These are phyloP conservation scores for Aspergillus vadensis DNA, from an alignment of 2,329 filamentous ascomycete species.

Conservation along the genomic window DNA sequence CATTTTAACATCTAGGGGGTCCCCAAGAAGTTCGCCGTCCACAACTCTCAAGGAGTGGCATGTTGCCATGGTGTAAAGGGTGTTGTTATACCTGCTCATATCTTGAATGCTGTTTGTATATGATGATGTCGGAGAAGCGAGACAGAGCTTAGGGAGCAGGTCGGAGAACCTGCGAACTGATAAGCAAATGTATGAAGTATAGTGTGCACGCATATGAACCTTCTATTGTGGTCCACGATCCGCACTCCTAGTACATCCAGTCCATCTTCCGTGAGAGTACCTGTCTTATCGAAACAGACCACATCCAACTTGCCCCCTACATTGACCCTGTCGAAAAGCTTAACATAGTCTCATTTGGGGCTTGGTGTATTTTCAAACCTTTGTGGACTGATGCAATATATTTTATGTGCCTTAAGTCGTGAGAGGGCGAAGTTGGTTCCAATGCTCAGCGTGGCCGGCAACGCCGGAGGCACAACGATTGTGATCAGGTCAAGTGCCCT, in stretches of 20 bases:
- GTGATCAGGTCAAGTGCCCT: constrained; percentile 93
- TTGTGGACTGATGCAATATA: constrained; percentile 97
- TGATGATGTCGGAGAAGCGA: constrained; percentile 51
- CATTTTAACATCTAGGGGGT: constrained; percentile 97
- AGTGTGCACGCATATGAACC: constrained; percentile 28
- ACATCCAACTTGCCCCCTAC: constrained; percentile 94
- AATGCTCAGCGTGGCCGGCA: constrained; percentile 93
- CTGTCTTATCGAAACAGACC: constrained; percentile 98
- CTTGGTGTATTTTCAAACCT: constrained; percentile 38
- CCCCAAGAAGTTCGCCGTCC: constrained; percentile 85
- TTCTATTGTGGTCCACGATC: constrained; percentile 66
- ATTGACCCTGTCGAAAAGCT: constrained; percentile 66
- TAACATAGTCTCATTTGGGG: constrained; percentile 1
- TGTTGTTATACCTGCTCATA: constrained; percentile 66
- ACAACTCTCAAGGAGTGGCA: constrained; percentile 89
- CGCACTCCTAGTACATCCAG: constrained; percentile 89
- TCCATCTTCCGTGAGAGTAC: constrained; percentile 95
- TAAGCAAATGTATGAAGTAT: constrained; percentile 17
- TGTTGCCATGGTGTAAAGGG: constrained; percentile 93
- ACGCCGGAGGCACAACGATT: constrained; percentile 91
- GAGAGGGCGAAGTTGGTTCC: constrained; percentile 92
- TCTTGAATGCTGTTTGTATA: constrained; percentile 61
- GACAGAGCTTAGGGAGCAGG: constrained; percentile 68
- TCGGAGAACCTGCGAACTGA: constrained; percentile 66
- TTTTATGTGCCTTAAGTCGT: constrained; percentile 81